A percentile compares a stretch with the other conserved stretches of the same genome.
Conservation (phyloP, 345 rosid species). For the Gossypium sturtianum region DNA sequence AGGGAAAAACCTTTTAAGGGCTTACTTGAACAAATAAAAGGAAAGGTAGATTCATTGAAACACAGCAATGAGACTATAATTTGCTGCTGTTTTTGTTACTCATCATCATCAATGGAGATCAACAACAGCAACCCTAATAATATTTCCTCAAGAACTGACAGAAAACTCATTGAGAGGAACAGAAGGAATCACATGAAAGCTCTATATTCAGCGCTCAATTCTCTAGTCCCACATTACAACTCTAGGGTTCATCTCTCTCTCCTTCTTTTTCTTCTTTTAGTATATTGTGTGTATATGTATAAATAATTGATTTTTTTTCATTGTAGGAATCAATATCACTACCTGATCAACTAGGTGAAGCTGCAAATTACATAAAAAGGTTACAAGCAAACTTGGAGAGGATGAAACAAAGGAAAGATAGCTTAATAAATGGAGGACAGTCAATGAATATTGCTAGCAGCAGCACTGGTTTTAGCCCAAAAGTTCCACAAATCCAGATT, state of each 20-base stretch:
- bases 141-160: constrained; percentile 36
- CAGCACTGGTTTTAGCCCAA: background rate
- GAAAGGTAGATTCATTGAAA: background rate
- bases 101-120: constrained; percentile 27
- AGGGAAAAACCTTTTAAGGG: background rate
- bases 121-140: constrained; percentile 18
- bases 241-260: constrained; percentile 25
- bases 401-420: constrained; percentile 46
- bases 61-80: background rate
- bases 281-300: background rate
- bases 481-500: constrained; percentile 29
- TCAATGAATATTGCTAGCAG: background rate
- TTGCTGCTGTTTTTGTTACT: background rate
- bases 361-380: constrained; percentile 50
- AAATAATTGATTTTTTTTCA: background rate
- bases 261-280: background rate
- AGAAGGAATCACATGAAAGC: constrained; percentile 62
- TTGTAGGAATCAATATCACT: constrained; percentile 36
- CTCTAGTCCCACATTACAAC: constrained; percentile 40
- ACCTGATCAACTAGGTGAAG: constrained; percentile 52
- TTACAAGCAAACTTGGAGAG: constrained; percentile 47
- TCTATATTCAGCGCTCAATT: constrained; percentile 43
- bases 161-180: constrained; percentile 50
- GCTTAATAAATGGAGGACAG: constrained; percentile 16
- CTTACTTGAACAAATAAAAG: background rate